A percentile compares a stretch with the other conserved stretches of the same genome.
These are phyloP conservation scores for Orychophragmus violaceus DNA, from an alignment of 345 rosid genomes.

Conservation along the genomic window DNA sequence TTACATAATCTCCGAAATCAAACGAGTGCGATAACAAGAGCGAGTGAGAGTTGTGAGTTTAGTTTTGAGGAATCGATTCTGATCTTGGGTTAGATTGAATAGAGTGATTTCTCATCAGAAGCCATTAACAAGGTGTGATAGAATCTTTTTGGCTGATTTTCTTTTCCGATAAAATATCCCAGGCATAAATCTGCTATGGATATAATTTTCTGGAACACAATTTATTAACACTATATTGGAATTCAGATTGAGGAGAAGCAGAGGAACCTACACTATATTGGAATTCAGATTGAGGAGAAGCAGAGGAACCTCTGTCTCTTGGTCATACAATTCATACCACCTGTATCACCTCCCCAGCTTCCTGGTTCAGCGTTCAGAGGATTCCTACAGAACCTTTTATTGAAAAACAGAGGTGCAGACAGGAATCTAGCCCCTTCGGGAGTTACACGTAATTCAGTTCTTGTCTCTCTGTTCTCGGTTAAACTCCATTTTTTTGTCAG, in stretches of 20 bases:
- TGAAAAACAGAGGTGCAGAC: constrained; percentile 88
- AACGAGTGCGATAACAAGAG: too few relatives aligned
- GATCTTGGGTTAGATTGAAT: too few relatives aligned
- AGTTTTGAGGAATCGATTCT: too few relatives aligned
- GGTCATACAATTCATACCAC: constrained; percentile 89
- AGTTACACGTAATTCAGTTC: constrained; percentile 77
- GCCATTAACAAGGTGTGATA: constrained; percentile 65
- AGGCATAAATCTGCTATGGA: not conserved
- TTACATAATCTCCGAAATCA: too few relatives aligned
- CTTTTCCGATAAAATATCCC: not conserved
- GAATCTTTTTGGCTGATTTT: not conserved
- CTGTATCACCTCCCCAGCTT: constrained; percentile 58
- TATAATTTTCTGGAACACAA: not conserved
- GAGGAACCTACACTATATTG: constrained; percentile 44
- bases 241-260: too few relatives aligned
- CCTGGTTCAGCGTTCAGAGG: constrained; percentile 93
- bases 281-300: constrained; percentile 87
- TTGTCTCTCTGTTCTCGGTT: constrained; percentile 76
- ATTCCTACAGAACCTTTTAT: constrained; percentile 70
- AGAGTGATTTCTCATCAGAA: too few relatives aligned
- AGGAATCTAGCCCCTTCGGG: constrained; percentile 73
- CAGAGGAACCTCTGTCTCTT: constrained; percentile 84
- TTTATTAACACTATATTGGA: not conserved
- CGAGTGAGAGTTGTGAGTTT: too few relatives aligned
- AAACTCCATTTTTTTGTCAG: constrained; percentile 90